Evolutionary conservation across 176 grass and related monocot species (phyloP), one percentile per base, ranked within the genome.

Genomic region (Areca catechu): DNA sequence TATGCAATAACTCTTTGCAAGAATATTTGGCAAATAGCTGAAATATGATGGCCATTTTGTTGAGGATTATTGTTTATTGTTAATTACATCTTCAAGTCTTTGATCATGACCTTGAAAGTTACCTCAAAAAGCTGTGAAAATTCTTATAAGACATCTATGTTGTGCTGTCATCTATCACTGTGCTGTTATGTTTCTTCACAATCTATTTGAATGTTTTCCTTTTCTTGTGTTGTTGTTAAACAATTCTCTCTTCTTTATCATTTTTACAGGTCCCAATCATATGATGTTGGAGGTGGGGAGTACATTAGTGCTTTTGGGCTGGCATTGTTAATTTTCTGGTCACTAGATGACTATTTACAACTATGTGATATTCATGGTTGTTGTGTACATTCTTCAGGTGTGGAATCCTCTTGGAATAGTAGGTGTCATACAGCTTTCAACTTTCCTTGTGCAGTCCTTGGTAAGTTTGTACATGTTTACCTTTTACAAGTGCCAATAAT

Each of bases 381-480:
- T 49, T 70, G 56, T 57, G 52, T 50, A 16, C 19, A 63, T 75
- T 19, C 49, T 74, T 79, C 71, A 97, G 93, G 84, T 97, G 29
- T 97, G 93, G 93, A 97, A 92, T 83, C 93, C 93, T 57, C 87
- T 97, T 75, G 93, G 93, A 74, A 69, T 97, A 77, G 93, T 92
- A 20, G 93, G 93, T 56, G 93, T 97, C 60, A 97, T 76, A 97
- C 93, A 4, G 87, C 93, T 61, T 97, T 92, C 60, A 97, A 97
- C 71, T 97, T 97, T 47, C 93, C 93, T 56, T 97, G 87, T 6
- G 93, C 93, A 20, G 93, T 97, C 54, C 87, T 97, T 20, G 87
- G 93, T 97, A 70, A 85, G 54, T 57, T 3, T 61, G 53, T 83
- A 43, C 9, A 43, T 43, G 34, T 43, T 43, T 43, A 43, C 34